phyloP scores from a whole-genome alignment of 2,329 filamentous ascomycete genomes.

The Capronia americana region DNA sequence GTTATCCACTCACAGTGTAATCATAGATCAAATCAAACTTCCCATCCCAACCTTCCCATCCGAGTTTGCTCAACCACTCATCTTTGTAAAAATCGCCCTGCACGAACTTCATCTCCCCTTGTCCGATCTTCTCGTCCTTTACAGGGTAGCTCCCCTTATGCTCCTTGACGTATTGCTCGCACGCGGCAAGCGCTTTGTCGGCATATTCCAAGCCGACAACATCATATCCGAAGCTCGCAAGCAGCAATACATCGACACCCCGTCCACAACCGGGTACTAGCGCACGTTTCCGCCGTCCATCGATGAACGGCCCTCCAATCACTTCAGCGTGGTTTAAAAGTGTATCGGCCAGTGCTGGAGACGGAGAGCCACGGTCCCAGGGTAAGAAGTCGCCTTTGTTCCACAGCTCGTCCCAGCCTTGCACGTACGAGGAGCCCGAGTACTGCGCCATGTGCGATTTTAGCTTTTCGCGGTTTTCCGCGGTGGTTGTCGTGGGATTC shows the following conservation, averaged over 20 bases:
- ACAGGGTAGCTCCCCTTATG: constrained; percentile 46
- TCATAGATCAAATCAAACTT: constrained; percentile 64
- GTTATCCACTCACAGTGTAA: constrained; percentile 59
- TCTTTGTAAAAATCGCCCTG: constrained; percentile 55
- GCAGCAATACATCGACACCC: constrained; percentile 79
- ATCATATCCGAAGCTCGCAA: constrained; percentile 78
- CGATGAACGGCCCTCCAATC: constrained; percentile 46
- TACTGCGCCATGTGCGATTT: constrained; percentile 51
- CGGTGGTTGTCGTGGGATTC: constrained; percentile 6
- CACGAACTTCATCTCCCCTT: constrained; percentile 50
- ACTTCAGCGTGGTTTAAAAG: constrained; percentile 50
- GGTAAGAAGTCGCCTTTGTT: constrained; percentile 58
- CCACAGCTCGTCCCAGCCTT: constrained; percentile 65
- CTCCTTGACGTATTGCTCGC: constrained; percentile 45
- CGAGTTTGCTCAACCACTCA: constrained; percentile 46
- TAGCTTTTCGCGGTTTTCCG: constrained; percentile 36
- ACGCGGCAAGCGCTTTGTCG: constrained; percentile 52
- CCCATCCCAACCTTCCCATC: constrained; percentile 39
- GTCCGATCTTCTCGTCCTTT: constrained; percentile 46
- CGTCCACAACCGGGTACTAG: constrained; percentile 82
- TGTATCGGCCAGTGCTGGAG: constrained; percentile 64
- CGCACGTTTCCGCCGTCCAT: constrained; percentile 57
- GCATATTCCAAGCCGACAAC: constrained; percentile 76
- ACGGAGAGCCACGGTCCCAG: constrained; percentile 66
- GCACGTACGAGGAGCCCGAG: constrained; percentile 49